phyloP scores from a whole-genome alignment of 148 eudicot species.

The Suaeda aralocaspica region DNA sequence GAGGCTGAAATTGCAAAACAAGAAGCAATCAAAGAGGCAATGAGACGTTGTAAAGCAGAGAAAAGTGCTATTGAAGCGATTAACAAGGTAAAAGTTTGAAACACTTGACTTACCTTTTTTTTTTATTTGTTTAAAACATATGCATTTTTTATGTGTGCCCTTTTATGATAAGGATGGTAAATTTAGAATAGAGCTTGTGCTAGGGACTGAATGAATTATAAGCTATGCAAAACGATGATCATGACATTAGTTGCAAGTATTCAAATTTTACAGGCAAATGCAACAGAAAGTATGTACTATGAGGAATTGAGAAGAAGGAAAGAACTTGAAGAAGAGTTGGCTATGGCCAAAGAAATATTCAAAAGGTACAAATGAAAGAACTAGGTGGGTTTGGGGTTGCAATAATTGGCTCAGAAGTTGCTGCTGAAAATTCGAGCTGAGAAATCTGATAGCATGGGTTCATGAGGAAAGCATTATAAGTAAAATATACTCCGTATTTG shows the following conservation, averaged over 20 bases:
- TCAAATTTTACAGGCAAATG: slow-evolving; percentile 43
- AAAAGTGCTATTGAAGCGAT: slow-evolving; percentile 55
- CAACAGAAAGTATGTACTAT: slow-evolving; percentile 38
- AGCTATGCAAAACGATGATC: no score
- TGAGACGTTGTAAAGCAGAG: slow-evolving; percentile 64
- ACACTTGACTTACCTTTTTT: no score
- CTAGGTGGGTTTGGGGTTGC: no score
- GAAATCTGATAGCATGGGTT: slow-evolving; percentile 37
- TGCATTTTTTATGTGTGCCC: no score
- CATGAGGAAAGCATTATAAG: no score
- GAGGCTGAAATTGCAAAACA: slow-evolving; percentile 56
- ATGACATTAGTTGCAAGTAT: not conserved
- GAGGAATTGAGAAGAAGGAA: slow-evolving; percentile 52
- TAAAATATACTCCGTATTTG: no score
- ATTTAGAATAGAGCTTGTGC: no score
- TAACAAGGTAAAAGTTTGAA: slow-evolving; percentile 49
- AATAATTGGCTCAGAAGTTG: slow-evolving; percentile 39
- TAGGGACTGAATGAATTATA: no score
- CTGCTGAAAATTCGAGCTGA: slow-evolving; percentile 41
- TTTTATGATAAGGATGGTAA: no score
- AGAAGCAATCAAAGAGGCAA: slow-evolving; percentile 70
- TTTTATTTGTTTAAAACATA: no score
- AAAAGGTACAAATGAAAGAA: slow-evolving; percentile 32
- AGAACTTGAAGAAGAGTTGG: slow-evolving; percentile 57
- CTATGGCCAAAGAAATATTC: slow-evolving; percentile 46